Evolutionary conservation across 345 rosid genomes (phyloP).

Genomic region (Eucalyptus polyanthemos): DNA sequence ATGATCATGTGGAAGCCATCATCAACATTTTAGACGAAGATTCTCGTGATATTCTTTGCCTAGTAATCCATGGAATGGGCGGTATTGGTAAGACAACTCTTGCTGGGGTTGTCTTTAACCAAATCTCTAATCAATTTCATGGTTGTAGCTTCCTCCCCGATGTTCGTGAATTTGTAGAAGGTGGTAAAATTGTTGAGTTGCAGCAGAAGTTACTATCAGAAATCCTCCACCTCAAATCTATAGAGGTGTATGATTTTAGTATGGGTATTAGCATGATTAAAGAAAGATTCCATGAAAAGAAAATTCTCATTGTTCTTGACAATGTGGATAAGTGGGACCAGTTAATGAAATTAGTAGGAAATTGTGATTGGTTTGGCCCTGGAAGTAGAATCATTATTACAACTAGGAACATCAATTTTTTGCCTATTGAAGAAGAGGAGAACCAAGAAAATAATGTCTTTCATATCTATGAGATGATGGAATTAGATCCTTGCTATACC

Average conservation of each 20-base stretch:
- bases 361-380: not conserved
- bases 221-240: not conserved
- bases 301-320: not conserved
- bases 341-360: not conserved
- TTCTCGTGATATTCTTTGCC: not conserved
- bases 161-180: not conserved
- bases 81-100: not conserved
- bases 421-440: not conserved
- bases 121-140: not conserved
- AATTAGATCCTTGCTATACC: not conserved
- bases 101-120: not conserved
- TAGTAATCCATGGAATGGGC: conserved; percentile 3
- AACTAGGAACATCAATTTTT: not conserved
- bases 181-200: not conserved
- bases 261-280: not conserved
- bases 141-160: conserved; percentile 6
- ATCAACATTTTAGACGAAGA: not conserved
- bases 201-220: not conserved
- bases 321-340: not conserved
- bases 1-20: not conserved
- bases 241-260: not conserved
- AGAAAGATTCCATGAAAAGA: not conserved
- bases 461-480: not conserved
- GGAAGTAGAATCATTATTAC: not conserved
- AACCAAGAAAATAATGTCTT: not conserved